Percentiles rank a stretch among this genome's conserved stretches.
phyloP scores from a whole-genome alignment of 768 basidiomycete species.

The Termitomyces sp. region DNA sequence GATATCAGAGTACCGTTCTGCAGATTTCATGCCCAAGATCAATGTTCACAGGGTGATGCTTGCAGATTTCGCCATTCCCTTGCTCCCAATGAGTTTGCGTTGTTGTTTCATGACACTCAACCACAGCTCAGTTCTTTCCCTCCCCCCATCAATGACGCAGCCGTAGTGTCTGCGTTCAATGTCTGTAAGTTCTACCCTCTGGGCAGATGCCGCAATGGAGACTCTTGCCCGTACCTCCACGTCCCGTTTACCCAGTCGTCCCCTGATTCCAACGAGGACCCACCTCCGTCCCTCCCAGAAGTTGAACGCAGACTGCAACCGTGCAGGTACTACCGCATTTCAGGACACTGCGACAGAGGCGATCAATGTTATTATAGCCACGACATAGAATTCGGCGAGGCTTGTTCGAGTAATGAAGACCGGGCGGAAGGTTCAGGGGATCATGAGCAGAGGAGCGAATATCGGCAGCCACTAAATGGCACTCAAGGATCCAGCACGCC shows the following conservation, averaged over 20 bases:
- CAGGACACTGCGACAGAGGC: slow-evolving; percentile 11
- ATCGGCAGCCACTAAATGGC: background rate
- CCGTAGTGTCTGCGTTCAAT: slow-evolving; percentile 10
- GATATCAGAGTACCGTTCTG: slow-evolving; percentile 33
- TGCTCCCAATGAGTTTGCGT: slow-evolving; percentile 32
- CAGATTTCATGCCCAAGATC: slow-evolving; percentile 34
- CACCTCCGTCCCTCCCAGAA: background rate
- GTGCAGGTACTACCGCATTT: slow-evolving; percentile 20
- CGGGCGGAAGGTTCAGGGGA: background rate
- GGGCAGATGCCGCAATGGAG: slow-evolving; percentile 37
- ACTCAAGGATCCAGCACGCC: background rate
- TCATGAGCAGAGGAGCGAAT: background rate
- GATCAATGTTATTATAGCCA: slow-evolving; percentile 11
- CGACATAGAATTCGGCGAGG: background rate
- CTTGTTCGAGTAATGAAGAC: background rate
- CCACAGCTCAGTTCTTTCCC: slow-evolving; percentile 21
- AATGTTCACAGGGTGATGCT: slow-evolving; percentile 26
- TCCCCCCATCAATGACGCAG: background rate
- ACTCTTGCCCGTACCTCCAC: slow-evolving; percentile 32
- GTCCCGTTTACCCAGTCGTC: slow-evolving; percentile 14
- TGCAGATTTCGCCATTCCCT: slow-evolving; percentile 40
- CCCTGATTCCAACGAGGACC: background rate
- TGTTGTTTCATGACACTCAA: slow-evolving; percentile 36
- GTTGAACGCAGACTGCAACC: slow-evolving; percentile 2
- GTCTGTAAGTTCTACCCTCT: slow-evolving; percentile 32